Evolutionary conservation across 176 grass and related monocot genomes (phyloP).

Genomic region (Bolboschoenus planiculmis): DNA sequence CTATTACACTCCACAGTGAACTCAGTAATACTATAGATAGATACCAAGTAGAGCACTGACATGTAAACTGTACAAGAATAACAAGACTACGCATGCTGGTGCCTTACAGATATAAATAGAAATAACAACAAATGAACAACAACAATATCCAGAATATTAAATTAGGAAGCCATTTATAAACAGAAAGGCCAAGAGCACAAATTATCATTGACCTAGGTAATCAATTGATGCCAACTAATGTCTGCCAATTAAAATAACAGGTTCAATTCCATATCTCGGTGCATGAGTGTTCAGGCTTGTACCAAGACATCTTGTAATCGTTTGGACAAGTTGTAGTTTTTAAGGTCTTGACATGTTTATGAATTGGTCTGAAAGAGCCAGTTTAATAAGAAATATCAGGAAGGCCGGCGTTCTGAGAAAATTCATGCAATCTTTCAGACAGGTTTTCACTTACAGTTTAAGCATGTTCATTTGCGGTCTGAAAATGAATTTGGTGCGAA

Average conservation of each 20-base stretch:
- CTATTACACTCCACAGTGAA: background rate
- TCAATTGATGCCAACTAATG: background rate
- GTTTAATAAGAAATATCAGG: background rate
- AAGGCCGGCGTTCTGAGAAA: background rate
- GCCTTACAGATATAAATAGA: background rate
- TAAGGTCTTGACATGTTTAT: background rate
- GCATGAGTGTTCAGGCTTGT: background rate
- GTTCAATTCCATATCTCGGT: background rate
- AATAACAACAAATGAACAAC: background rate
- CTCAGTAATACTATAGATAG: background rate
- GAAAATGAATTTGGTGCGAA: background rate
- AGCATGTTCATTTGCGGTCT: background rate
- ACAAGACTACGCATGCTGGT: background rate
- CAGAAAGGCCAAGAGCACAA: background rate
- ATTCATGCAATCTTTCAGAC: background rate
- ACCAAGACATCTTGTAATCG: background rate
- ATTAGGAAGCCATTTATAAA: background rate
- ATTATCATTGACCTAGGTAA: background rate
- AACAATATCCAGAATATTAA: background rate
- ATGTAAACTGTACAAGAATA: background rate
- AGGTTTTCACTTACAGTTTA: background rate
- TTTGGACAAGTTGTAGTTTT: background rate
- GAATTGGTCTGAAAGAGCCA: background rate
- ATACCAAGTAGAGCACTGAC: too few relatives aligned
- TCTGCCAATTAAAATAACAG: background rate